Percentiles rank a stretch among this genome's conserved stretches.
phyloP scores from a whole-genome alignment of 257 asterid genomes.

The Parsonsia alboflavescens region DNA sequence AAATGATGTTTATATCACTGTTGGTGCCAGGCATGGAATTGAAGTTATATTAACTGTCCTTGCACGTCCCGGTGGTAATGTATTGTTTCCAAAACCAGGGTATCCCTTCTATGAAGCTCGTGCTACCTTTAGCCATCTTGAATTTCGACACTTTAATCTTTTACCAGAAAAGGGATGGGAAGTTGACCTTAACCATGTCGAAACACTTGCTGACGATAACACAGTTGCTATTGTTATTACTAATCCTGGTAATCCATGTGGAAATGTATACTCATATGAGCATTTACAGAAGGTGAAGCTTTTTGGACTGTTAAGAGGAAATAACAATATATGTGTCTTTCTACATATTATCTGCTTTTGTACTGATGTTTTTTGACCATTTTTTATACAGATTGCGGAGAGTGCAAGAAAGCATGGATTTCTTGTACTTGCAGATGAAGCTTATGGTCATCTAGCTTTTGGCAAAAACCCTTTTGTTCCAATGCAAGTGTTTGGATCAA shows the following conservation, averaged over 20 bases:
- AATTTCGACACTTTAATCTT: conserved; percentile 61
- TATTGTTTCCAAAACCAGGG: conserved; percentile 63
- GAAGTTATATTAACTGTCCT: conserved; percentile 47
- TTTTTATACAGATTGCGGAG: conserved; percentile 54
- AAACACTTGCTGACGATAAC: conserved; percentile 57
- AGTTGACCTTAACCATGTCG: conserved; percentile 51
- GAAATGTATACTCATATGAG: conserved; percentile 46
- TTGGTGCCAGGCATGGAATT: conserved; percentile 66
- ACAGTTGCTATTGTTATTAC: conserved; percentile 63
- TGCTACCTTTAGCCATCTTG: conserved; percentile 43
- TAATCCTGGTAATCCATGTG: conserved; percentile 84
- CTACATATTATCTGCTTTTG: conserved; percentile 5
- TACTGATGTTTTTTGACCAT: not conserved
- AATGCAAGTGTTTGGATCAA: conserved; percentile 47
- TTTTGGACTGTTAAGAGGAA: not conserved
- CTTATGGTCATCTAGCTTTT: conserved; percentile 51
- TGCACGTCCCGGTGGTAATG: conserved; percentile 59
- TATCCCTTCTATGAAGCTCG: conserved; percentile 59
- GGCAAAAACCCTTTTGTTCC: conserved; percentile 47
- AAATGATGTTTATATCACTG: conserved; percentile 48
- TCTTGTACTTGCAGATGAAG: conserved; percentile 62
- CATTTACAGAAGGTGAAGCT: conserved; percentile 55
- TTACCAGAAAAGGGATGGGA: conserved; percentile 57
- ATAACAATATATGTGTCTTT: conserved; percentile 1
- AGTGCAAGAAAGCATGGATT: conserved; percentile 51